Evolutionary conservation across 495 filamentous ascomycete species (phyloP).

Genomic region (Sordaria brevicollis): DNA sequence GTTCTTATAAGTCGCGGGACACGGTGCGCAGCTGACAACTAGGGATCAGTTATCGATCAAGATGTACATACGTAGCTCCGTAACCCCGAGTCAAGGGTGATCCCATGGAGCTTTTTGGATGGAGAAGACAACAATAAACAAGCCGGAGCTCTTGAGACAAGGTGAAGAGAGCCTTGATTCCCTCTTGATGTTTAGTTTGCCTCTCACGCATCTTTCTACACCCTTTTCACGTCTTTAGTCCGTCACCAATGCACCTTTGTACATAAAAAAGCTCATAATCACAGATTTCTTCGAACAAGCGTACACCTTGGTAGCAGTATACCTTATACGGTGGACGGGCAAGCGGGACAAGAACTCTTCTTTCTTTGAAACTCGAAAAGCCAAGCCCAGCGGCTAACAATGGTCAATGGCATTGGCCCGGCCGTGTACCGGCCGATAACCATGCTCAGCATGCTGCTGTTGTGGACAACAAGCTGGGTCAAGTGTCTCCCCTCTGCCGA

Average conservation of each 20-base stretch:
- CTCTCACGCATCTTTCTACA: neutral
- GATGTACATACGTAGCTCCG: neutral
- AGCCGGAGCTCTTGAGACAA: neutral
- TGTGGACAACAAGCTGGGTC: neutral
- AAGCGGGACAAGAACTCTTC: neutral
- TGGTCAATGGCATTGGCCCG: neutral
- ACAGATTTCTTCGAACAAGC: neutral
- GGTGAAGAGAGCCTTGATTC: neutral
- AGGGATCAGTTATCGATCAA: neutral
- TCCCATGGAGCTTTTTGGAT: neutral
- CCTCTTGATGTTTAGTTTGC: neutral
- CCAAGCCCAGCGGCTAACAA: neutral
- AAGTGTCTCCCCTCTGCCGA: neutral
- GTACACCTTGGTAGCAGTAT: neutral
- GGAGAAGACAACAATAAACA: neutral
- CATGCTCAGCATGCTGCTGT: neutral
- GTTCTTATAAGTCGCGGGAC: neutral
- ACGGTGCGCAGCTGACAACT: neutral
- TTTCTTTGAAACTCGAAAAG: neutral
- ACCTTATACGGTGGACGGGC: neutral
- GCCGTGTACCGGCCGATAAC: neutral
- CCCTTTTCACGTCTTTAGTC: neutral
- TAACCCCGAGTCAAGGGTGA: neutral
- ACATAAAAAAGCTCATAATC: neutral
- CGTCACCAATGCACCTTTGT: neutral